Conservation (phyloP, 176 grass and related monocot species). For the Oryza coarctata region DNA sequence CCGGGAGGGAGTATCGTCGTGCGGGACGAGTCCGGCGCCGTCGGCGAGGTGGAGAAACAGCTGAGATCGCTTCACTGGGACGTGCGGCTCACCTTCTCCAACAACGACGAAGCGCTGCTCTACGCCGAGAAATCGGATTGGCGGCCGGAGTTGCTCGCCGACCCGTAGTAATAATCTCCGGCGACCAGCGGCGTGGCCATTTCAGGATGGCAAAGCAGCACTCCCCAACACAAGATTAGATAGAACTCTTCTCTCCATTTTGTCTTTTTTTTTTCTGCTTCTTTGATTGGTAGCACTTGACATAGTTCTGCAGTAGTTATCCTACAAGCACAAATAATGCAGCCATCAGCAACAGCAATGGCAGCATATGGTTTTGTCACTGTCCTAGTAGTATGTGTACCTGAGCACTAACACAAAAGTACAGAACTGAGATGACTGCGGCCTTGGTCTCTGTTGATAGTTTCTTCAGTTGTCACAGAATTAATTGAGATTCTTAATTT, state of each 20-base stretch:
- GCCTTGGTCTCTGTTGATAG: neutral
- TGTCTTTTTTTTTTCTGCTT: neutral
- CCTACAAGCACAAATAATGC: slow-evolving; percentile 36
- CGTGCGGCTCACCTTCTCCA: slow-evolving; percentile 71
- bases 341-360: neutral
- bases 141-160: slow-evolving; percentile 56
- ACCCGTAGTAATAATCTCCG: slow-evolving; percentile 18
- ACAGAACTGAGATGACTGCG: neutral
- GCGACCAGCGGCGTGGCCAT: neutral
- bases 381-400: neutral
- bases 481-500: neutral
- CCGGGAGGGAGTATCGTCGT: slow-evolving; percentile 80
- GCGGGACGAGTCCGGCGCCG: slow-evolving; percentile 54
- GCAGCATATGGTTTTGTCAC: slow-evolving; percentile 11
- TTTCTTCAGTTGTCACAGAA: neutral
- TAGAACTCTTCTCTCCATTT: neutral
- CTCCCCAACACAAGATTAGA: slow-evolving; percentile 19
- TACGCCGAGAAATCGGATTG: slow-evolving; percentile 82
- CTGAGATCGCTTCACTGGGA: slow-evolving; percentile 87
- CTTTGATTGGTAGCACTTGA: neutral
- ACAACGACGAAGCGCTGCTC: slow-evolving; percentile 59
- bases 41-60: slow-evolving; percentile 64
- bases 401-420: neutral
- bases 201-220: slow-evolving; percentile 2
- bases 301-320: slow-evolving; percentile 25